These are phyloP conservation scores for Rhizoclosmatium hyalinum DNA, from an alignment of 371 early-diverging fungal genomes.

Conservation along the genomic window DNA sequence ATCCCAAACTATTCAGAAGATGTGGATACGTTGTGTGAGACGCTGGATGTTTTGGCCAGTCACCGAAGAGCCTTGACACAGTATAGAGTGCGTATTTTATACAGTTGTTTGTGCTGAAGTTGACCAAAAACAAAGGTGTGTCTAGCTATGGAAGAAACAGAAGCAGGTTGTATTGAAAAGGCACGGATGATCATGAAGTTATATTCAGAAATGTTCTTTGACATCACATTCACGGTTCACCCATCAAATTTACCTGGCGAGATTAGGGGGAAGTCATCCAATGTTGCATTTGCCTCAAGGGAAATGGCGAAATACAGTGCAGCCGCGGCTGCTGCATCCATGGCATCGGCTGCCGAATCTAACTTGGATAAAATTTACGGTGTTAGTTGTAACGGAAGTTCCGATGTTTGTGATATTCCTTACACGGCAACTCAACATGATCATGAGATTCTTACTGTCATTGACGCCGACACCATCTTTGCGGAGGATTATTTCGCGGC, in stretches of 20 bases:
- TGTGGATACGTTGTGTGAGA: constrained; percentile 58
- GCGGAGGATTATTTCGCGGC: constrained; percentile 62
- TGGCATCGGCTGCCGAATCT: constrained; percentile 11
- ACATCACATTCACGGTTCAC: constrained; percentile 68
- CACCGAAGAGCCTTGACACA: constrained; percentile 51
- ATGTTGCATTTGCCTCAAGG: constrained; percentile 65
- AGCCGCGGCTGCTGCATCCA: not conserved
- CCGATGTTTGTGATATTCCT: not conserved
- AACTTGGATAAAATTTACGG: not conserved
- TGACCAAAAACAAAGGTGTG: constrained; percentile 46
- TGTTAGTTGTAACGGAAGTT: not conserved
- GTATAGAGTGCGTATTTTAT: constrained; percentile 43
- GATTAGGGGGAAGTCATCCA: constrained; percentile 72
- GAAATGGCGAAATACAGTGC: constrained; percentile 41
- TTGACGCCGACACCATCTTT: constrained; percentile 68
- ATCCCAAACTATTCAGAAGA: constrained; percentile 61
- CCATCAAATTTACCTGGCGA: constrained; percentile 70
- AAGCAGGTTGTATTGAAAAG: constrained; percentile 61
- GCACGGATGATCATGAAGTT: constrained; percentile 54
- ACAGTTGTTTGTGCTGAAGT: too few relatives aligned
- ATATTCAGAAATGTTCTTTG: constrained; percentile 59
- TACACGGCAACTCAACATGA: constrained; percentile 3
- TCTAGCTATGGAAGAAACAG: constrained; percentile 77
- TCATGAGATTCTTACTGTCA: constrained; percentile 63
- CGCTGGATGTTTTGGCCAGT: constrained; percentile 54